Evolutionary conservation across 1,284 basidiomycete genomes (phyloP), one percentile per base, ranked within the genome.

Genomic region (Wallemia ichthyophaga): DNA sequence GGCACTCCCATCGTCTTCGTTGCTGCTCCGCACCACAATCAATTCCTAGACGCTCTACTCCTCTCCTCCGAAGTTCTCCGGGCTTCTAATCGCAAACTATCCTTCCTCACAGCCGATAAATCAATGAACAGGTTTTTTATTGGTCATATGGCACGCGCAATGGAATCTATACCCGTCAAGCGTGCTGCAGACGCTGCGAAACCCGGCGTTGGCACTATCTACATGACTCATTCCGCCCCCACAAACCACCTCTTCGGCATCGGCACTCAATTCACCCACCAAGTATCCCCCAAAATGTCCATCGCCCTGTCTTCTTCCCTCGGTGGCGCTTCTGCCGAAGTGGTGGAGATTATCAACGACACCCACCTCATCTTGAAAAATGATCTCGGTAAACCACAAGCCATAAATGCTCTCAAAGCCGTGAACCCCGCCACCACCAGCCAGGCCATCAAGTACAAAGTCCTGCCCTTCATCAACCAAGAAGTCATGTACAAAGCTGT

Each of bases 1-100:
- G 78, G 86, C 63, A 94, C 89, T 0, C 86, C 94, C 5, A 79
- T 96, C 64, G 89, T 99, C 66, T 95, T 99, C 71, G 92, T 94
- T 58, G 88, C 78, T 57, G 94, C 88, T 15, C 94, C 94, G 21
- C 94, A 99, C 71, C 83, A 85, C 67, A 99, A 98, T 70, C 88
- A 98, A 85, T 98, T 99, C 70, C 78, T 98, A 59, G 94, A 99
- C 67, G 91, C 94, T 7, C 72, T 98, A 56, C 75, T 98, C 55
- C 73, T 99, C 56, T 81, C 80, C 62, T 78, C 86, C 58, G 86
- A 96, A 71, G 89, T 91, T 9, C 77, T 83, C 67, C 78, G 82
- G 61, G 87, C 94, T 69, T 83, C 83, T 1, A 76, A 79, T 21
- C 77, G 94, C 55, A 78, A 81, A 64, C 85, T 94, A 13, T 81